phyloP scores from a whole-genome alignment of 2,329 filamentous ascomycete species.

The Aspergillus ochraceus region DNA sequence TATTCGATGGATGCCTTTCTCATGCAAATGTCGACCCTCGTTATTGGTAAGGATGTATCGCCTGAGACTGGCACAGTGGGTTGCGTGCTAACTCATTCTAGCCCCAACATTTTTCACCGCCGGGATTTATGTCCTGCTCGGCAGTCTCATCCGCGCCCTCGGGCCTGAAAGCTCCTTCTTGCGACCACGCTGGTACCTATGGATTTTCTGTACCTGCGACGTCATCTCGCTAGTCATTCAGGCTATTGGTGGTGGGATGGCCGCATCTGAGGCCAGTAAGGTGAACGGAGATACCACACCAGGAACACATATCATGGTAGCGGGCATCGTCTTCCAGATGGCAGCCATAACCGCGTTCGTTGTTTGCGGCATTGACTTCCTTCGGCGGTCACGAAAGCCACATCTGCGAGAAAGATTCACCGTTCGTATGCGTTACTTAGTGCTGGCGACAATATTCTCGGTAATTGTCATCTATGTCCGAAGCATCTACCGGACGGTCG shows the following conservation, averaged over 20 bases:
- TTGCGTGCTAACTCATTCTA: constrained; percentile 8
- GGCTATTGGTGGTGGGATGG: constrained; percentile 56
- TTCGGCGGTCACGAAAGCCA: constrained; percentile 37
- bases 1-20: constrained; percentile 52
- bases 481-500: constrained; percentile 53
- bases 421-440: constrained; percentile 31
- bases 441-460: constrained; percentile 42
- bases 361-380: constrained; percentile 47
- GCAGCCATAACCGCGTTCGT: constrained; percentile 56
- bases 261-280: constrained; percentile 44
- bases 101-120: constrained; percentile 54
- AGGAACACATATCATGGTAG: constrained; percentile 52
- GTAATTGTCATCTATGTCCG: constrained; percentile 49
- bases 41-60: constrained; percentile 27
- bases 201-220: constrained; percentile 55
- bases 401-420: constrained; percentile 24
- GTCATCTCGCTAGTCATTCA: constrained; percentile 57
- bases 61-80: no score
- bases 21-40: constrained; percentile 51
- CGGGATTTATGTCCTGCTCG: constrained; percentile 52
- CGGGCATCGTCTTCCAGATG: constrained; percentile 60
- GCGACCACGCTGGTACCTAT: constrained; percentile 46
- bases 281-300: constrained; percentile 48
- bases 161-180: constrained; percentile 47
- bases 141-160: constrained; percentile 47